A percentile compares a stretch with the other conserved stretches of the same genome.
phyloP scores from a whole-genome alignment of 768 basidiomycete species.

The Mycena capillaripes region DNA sequence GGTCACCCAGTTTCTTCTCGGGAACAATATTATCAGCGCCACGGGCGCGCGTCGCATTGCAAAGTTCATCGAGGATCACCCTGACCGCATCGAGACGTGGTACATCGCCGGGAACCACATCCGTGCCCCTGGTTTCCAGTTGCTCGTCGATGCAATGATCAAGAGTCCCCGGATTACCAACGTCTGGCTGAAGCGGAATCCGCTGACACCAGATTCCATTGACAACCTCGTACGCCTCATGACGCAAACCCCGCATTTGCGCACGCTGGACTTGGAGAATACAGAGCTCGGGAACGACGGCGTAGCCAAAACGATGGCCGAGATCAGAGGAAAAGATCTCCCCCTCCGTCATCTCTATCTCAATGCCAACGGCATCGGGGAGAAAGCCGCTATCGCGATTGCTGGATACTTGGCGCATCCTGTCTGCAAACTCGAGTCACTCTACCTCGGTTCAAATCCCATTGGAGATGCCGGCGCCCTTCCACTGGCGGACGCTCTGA shows the following conservation, averaged over 20 bases:
- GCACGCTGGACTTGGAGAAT: constrained; percentile 35
- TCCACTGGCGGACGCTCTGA: constrained; percentile 23
- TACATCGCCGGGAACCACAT: constrained; percentile 36
- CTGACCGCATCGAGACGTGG: constrained; percentile 36
- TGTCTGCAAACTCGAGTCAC: constrained; percentile 28
- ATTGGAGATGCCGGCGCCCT: constrained; percentile 34
- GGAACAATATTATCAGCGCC: constrained; percentile 36
- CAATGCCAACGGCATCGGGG: constrained; percentile 31
- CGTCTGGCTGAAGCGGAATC: constrained; percentile 39
- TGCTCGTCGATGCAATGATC: constrained; percentile 36
- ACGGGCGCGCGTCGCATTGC: constrained; percentile 36
- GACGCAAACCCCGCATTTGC: constrained; percentile 26
- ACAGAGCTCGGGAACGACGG: constrained; percentile 34
- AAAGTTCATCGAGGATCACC: constrained; percentile 29
- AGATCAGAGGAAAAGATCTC: constrained; percentile 19
- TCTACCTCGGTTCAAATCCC: constrained; percentile 31
- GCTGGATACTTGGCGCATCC: constrained; percentile 28
- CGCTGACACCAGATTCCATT: constrained; percentile 24
- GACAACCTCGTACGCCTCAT: constrained; percentile 32
- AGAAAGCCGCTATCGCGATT: constrained; percentile 27
- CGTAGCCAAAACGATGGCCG: constrained; percentile 17
- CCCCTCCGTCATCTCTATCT: constrained; percentile 33
- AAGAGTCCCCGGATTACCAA: constrained; percentile 27
- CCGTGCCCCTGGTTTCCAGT: constrained; percentile 23
- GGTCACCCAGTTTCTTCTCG: constrained; percentile 34